Conservation (phyloP, 1,139 yeast species). For the Sugiyamaella xylanicola region DNA sequence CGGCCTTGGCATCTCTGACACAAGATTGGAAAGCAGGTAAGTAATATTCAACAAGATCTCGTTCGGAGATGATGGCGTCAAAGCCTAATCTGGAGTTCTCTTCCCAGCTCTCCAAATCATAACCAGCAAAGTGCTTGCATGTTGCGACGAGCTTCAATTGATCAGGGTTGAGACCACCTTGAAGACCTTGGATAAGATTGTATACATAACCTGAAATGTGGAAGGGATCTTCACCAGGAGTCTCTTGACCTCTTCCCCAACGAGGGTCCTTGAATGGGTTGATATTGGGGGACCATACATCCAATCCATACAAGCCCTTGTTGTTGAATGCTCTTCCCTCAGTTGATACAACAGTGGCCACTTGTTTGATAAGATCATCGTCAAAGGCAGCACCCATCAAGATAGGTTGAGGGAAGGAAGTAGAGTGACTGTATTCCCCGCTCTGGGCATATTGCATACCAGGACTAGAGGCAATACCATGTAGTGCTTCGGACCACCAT, state of each 20-base stretch:
- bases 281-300: constrained; percentile 34
- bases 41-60: constrained; percentile 58
- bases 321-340: constrained; percentile 62
- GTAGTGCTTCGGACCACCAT: constrained; percentile 56
- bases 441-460: constrained; percentile 41
- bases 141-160: constrained; percentile 57
- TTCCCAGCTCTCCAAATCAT: constrained; percentile 54
- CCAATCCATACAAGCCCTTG: constrained; percentile 63
- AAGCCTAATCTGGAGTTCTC: constrained; percentile 46
- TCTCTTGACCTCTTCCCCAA: constrained; percentile 29
- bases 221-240: constrained; percentile 27
- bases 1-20: constrained; percentile 52
- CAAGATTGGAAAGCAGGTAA: constrained; percentile 63
- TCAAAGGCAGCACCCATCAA: constrained; percentile 55
- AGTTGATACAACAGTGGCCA: constrained; percentile 58
- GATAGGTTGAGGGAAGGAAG: constrained; percentile 27
- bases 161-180: constrained; percentile 57
- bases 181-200: constrained; percentile 49
- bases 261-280: constrained; percentile 26
- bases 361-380: constrained; percentile 50
- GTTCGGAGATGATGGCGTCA: constrained; percentile 52
- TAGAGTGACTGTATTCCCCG: constrained; percentile 22
- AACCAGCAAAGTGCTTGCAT: constrained; percentile 55
- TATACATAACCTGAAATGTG: constrained; percentile 23
- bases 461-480: constrained; percentile 58